Evolutionary conservation across 306 rosid species (phyloP), one percentile per base, ranked within the genome.

Genomic region (Myrica gale): DNA sequence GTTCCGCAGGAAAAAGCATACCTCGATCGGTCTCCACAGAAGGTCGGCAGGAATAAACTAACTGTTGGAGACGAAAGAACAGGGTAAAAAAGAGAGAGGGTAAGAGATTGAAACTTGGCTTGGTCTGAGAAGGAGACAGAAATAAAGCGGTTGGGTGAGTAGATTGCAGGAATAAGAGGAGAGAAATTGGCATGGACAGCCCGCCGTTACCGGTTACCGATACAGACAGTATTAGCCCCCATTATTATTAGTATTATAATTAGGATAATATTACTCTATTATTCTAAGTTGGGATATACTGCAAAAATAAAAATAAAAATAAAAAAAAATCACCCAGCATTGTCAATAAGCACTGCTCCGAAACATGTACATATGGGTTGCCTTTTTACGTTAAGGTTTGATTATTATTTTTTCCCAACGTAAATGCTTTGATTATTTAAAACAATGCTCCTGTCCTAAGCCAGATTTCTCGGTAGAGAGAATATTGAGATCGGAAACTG

Each of bases 161-260:
- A 55, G 72, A 23, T 71, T 76, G 75, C 69, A 80, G 75, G 80
- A 81, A 86, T 73, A 76, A 70, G 84, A 79, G 88, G 84, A 79
- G 79, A 75, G 76, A 84, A 75, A 79, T 85, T 85, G 78, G 79
- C 78, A 16, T 78, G 78, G 84, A 77, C 87, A 62, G 26, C 23
- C 84, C 79, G 55, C 43, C 44, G n/a, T 87, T 68, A 88, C 94
- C 86, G 82, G 83, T 39, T 80, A 89, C 97, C 89, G 79, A 77
- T 82, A n/a, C 52, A 52, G 13, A 72, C 82, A 72, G 81, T 83
- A 6, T 32, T 79, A 21, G 37, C 39, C 46, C 1, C 4, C 43
- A 10, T 56, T 48, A 63, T 50, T 62, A 23, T 4, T 26, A 26
- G 32, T 26, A 26, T 19, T 19, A 45, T 51, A 9, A 1, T 39